A percentile compares a stretch with the other conserved stretches of the same genome.
Evolutionary conservation across 2,329 filamentous ascomycete species (phyloP).

Genomic region (Colletotrichum truncatum): DNA sequence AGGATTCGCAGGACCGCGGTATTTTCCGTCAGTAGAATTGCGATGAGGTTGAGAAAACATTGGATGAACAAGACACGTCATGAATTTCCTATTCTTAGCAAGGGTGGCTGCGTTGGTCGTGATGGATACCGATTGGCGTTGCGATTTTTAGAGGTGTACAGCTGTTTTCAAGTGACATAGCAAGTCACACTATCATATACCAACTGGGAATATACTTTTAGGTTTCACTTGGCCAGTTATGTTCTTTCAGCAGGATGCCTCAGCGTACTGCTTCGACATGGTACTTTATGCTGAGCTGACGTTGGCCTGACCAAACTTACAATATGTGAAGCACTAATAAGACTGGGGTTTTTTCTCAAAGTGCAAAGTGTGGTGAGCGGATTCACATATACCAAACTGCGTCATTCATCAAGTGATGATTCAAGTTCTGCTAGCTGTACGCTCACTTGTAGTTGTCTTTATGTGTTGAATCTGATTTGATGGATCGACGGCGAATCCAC

Average conservation of each 20-base stretch:
- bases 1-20: constrained; percentile 87
- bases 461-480: not conserved
- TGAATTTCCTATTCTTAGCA: constrained; percentile 1
- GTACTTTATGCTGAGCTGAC: too few relatives aligned
- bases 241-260: too few relatives aligned
- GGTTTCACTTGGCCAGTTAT: not conserved
- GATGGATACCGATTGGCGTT: constrained; percentile 5
- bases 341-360: too few relatives aligned
- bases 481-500: constrained; percentile 13
- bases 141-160: not conserved
- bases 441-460: not conserved
- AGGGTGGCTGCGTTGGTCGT: not conserved
- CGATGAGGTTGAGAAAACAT: constrained; percentile 51
- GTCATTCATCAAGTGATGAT: too few relatives aligned
- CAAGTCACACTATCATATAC: constrained; percentile 23
- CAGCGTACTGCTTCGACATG: not conserved
- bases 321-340: too few relatives aligned
- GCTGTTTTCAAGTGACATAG: not conserved
- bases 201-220: constrained; percentile 1
- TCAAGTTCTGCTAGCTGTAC: too few relatives aligned
- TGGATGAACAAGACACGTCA: not conserved
- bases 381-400: too few relatives aligned
- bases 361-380: too few relatives aligned
- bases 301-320: too few relatives aligned
- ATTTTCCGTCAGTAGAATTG: constrained; percentile 76